phyloP scores from a whole-genome alignment of 257 asterid species.

The Ligustrum vulgare region DNA sequence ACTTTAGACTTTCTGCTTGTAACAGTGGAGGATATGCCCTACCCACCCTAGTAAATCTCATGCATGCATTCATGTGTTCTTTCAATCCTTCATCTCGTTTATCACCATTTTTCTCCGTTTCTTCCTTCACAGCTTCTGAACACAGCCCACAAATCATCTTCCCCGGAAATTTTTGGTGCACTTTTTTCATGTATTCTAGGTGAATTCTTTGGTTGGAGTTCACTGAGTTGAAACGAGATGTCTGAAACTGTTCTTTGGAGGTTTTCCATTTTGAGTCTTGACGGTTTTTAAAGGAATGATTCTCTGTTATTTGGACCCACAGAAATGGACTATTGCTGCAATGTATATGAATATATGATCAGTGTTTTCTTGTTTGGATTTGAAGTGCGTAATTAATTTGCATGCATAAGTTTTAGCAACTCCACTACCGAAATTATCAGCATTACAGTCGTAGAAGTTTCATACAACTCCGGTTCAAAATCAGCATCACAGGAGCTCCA shows the following conservation, averaged over 20 bases:
- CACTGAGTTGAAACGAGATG: constrained; percentile 58
- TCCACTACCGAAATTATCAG: too few species aligned
- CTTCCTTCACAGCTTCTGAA: constrained; percentile 83
- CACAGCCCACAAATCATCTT: constrained; percentile 85
- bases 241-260: constrained; percentile 77
- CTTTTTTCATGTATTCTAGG: constrained; percentile 50
- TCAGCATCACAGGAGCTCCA: too few species aligned
- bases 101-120: constrained; percentile 81
- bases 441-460: too few species aligned
- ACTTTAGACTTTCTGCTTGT: constrained; percentile 86
- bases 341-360: neutral
- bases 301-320: constrained; percentile 51
- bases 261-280: constrained; percentile 48
- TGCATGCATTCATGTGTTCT: constrained; percentile 76
- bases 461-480: too few species aligned
- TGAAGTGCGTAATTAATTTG: neutral
- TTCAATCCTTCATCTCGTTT: constrained; percentile 55
- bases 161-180: constrained; percentile 56
- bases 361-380: neutral
- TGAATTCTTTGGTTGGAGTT: constrained; percentile 69
- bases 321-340: neutral
- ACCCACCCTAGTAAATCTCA: constrained; percentile 62
- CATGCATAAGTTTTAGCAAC: constrained; percentile 14
- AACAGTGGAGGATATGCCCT: constrained; percentile 78
- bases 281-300: constrained; percentile 39